Percentiles rank a stretch among this genome's conserved stretches.
phyloP scores from a whole-genome alignment of 192 early-diverging fungal species.

The Radiomyces spectabilis region DNA sequence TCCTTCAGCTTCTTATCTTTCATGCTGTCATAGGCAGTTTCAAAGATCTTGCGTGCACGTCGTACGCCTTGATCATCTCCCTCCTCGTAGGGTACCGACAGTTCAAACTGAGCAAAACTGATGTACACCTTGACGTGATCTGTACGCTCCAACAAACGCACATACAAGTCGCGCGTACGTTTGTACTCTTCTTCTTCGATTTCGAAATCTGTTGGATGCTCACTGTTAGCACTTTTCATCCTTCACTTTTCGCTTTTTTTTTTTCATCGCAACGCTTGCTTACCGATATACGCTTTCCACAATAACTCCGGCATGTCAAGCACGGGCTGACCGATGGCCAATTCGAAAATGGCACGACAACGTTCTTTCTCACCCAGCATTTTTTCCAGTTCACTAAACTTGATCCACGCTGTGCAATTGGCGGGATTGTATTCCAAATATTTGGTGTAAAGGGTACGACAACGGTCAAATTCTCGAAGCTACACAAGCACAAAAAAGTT shows the following conservation, averaged over 20 bases:
- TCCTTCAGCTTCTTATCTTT: slow-evolving; percentile 71
- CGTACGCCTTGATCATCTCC: slow-evolving; percentile 27
- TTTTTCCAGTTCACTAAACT: slow-evolving; percentile 87
- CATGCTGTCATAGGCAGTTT: slow-evolving; percentile 63
- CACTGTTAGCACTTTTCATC: no score
- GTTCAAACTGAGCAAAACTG: slow-evolving; percentile 89
- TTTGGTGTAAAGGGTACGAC: slow-evolving; percentile 82
- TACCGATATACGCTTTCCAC: slow-evolving; percentile 94
- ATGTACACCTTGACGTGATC: slow-evolving; percentile 98
- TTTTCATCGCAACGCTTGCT: not conserved
- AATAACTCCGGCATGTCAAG: slow-evolving; percentile 98
- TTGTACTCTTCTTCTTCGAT: slow-evolving; percentile 73
- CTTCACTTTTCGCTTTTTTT: no score
- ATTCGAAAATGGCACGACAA: slow-evolving; percentile 80
- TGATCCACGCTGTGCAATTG: slow-evolving; percentile 93
- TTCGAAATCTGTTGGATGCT: slow-evolving; percentile 88
- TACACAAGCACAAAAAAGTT: slow-evolving; percentile 7
- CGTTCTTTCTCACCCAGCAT: slow-evolving; percentile 83
- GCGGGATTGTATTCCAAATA: slow-evolving; percentile 83
- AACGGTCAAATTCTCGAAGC: slow-evolving; percentile 91
- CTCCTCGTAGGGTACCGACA: slow-evolving; percentile 52
- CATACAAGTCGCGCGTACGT: slow-evolving; percentile 74
- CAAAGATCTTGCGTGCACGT: slow-evolving; percentile 70
- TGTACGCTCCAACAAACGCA: slow-evolving; percentile 76
- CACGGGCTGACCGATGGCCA: slow-evolving; percentile 81